phyloP scores from a whole-genome alignment of 306 rosid species.

The Acmispon strigosus region DNA sequence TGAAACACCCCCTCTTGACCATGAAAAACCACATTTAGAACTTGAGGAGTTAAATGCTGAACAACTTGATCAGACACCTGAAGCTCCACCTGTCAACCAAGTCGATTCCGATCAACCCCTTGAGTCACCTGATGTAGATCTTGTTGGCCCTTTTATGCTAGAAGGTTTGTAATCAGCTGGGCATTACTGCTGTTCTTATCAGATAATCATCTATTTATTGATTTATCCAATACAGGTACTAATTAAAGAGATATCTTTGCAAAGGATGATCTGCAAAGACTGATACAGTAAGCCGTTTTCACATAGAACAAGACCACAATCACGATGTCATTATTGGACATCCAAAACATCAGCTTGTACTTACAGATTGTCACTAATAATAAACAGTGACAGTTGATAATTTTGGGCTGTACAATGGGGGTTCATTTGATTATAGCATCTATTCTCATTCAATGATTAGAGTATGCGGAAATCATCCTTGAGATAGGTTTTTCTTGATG shows the following conservation, averaged over 20 bases:
- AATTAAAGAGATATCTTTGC: constrained; percentile 59
- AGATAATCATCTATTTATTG: constrained; percentile 54
- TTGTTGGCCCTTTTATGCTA: constrained; percentile 62
- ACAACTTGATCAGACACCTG: constrained; percentile 35
- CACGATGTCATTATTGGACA: constrained; percentile 28
- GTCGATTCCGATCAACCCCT: constrained; percentile 33
- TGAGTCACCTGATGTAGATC: constrained; percentile 48
- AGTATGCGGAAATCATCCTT: constrained; percentile 5
- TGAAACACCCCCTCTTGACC: constrained; percentile 37
- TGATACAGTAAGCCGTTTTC: constrained; percentile 33
- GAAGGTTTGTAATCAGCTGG: constrained; percentile 87
- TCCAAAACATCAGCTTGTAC: constrained; percentile 17
- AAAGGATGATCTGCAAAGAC: constrained; percentile 40
- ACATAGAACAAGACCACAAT: constrained; percentile 24
- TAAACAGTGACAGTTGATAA: neutral
- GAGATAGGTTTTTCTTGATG: constrained; percentile 9
- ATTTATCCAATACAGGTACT: constrained; percentile 78
- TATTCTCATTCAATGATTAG: neutral
- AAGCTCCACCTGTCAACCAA: constrained; percentile 31
- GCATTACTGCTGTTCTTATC: constrained; percentile 52
- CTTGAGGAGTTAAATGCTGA: constrained; percentile 33
- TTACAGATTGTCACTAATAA: constrained; percentile 5
- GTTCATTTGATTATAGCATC: neutral
- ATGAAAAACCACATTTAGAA: constrained; percentile 23
- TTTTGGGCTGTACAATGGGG: constrained; percentile 16